Conservation (phyloP, 2,329 filamentous ascomycete species). For the Sclerotinia subarctica region DNA sequence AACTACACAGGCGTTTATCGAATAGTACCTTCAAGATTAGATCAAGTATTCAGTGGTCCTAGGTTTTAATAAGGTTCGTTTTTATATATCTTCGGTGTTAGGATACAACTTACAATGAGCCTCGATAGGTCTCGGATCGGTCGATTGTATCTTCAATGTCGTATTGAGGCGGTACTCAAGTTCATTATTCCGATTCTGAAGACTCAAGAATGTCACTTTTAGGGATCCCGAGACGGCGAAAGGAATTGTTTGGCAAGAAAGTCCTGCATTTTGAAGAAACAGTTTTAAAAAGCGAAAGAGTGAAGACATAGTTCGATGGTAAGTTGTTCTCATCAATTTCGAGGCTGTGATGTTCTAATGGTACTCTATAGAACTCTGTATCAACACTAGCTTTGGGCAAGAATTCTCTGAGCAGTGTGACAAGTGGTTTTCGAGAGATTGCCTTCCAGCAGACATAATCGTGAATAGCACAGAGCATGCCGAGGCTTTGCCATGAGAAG, state of each 20-base stretch:
- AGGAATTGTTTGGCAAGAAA: conserved; percentile 1
- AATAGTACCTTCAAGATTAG: conserved; percentile 14
- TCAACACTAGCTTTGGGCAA: conserved; percentile 3
- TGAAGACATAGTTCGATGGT: not conserved
- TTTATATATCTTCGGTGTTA: not conserved
- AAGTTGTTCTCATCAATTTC: not conserved
- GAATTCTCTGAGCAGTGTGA: not conserved
- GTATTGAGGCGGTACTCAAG: not conserved
- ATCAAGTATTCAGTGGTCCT: conserved; percentile 10
- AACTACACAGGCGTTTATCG: conserved; percentile 2
- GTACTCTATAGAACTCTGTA: not conserved
- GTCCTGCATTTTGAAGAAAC: not conserved
- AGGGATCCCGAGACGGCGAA: not conserved
- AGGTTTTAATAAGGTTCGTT: not conserved
- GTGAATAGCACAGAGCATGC: conserved; percentile 7
- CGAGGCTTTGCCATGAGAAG: not conserved
- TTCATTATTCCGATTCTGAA: conserved; percentile 4
- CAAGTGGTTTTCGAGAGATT: not conserved
- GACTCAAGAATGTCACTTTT: conserved; percentile 8
- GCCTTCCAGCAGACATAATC: not conserved
- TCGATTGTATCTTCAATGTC: not conserved
- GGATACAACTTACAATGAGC: not conserved
- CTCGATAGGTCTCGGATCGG: not conserved
- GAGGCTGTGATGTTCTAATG: not conserved
- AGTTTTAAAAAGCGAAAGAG: not conserved